A percentile compares a stretch with the other conserved stretches of the same genome.
phyloP scores from a whole-genome alignment of 2,329 filamentous ascomycete genomes.

The Biscogniauxia marginata region DNA sequence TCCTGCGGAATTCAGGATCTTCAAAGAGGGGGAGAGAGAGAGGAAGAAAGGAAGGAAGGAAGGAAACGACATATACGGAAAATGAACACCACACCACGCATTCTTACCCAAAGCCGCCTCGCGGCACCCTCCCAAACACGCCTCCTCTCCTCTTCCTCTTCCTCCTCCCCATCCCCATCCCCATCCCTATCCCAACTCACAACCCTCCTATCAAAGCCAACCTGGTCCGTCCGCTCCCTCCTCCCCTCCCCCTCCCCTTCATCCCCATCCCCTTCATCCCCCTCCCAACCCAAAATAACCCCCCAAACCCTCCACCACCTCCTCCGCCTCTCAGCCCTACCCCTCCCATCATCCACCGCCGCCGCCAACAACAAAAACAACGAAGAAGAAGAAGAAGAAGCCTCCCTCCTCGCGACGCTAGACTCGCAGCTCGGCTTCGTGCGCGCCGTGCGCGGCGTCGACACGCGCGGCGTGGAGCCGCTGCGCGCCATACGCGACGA shows the following conservation, averaged over 20 bases:
- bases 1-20: too few relatives aligned
- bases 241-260: conserved; percentile 41
- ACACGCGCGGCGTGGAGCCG: conserved; percentile 71
- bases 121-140: conserved; percentile 1
- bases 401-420: conserved; percentile 70
- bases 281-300: conserved; percentile 46
- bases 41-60: neutral
- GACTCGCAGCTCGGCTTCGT: conserved; percentile 87
- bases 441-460: conserved; percentile 75
- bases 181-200: conserved; percentile 18
- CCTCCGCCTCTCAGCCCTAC: conserved; percentile 84
- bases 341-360: conserved; percentile 59
- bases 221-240: conserved; percentile 80
- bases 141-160: conserved; percentile 28
- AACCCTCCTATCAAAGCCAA: conserved; percentile 65
- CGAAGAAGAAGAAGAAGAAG: too few relatives aligned
- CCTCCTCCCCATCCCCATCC: conserved; percentile 49
- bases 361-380: neutral
- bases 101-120: neutral
- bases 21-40: neutral
- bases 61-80: too few relatives aligned
- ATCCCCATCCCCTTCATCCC: conserved; percentile 22
- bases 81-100: neutral
- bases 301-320: conserved; percentile 75
- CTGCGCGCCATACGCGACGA: conserved; percentile 81